phyloP scores from a whole-genome alignment of 768 basidiomycete genomes.

The Sarcodon aspratus region DNA sequence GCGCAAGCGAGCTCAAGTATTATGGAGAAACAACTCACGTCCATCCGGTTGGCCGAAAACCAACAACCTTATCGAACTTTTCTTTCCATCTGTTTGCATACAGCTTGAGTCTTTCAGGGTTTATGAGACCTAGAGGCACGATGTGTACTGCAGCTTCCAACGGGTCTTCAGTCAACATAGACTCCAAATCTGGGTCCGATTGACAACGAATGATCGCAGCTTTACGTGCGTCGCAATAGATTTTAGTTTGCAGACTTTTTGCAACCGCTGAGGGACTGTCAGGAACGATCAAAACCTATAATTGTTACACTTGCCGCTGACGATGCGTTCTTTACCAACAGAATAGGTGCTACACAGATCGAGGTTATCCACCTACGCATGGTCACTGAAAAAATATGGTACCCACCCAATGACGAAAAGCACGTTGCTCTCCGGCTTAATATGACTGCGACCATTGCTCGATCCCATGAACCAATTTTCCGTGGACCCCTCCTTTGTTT shows the following conservation, averaged over 20 bases:
- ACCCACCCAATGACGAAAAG: constrained; percentile 68
- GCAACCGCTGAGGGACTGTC: constrained; percentile 55
- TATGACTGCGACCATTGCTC: not conserved
- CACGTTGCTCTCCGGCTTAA: constrained; percentile 15
- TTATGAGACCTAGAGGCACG: constrained; percentile 66
- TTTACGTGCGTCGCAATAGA: constrained; percentile 87
- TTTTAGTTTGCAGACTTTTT: constrained; percentile 62
- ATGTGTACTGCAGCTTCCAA: constrained; percentile 74
- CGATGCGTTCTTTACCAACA: constrained; percentile 95
- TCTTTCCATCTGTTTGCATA: constrained; percentile 72
- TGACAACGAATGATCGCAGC: constrained; percentile 75
- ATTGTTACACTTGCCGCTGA: constrained; percentile 54
- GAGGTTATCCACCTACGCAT: not conserved
- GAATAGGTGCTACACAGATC: constrained; percentile 67
- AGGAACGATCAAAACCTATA: not conserved
- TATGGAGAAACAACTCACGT: constrained; percentile 42
- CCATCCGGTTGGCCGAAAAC: constrained; percentile 94
- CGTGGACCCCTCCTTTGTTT: constrained; percentile 24
- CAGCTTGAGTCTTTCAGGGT: constrained; percentile 61
- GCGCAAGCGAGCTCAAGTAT: not conserved
- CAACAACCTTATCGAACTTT: constrained; percentile 60
- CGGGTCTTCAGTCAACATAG: constrained; percentile 69
- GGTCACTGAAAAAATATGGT: not conserved
- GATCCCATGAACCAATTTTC: constrained; percentile 36
- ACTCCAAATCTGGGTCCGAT: constrained; percentile 71